Conservation (phyloP, 257 asterid species). For the Euphrasia confusa region DNA sequence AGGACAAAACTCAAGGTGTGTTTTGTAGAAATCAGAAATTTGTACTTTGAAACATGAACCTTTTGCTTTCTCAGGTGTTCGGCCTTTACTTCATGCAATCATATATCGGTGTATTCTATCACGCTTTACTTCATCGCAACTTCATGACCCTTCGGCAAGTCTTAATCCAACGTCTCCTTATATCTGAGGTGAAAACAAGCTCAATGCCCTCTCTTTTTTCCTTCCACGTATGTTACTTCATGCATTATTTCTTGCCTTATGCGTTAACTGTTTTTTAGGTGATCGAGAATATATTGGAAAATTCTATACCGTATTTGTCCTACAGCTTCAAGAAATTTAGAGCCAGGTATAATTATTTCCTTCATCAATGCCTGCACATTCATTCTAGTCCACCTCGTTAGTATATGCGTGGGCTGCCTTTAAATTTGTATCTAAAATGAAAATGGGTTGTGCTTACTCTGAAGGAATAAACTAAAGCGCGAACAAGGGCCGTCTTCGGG, state of each 20-base stretch:
- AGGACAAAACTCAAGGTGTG: too few relatives aligned
- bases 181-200: constrained; percentile 59
- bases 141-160: constrained; percentile 82
- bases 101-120: constrained; percentile 89
- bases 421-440: constrained; percentile 21
- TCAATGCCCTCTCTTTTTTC: background rate
- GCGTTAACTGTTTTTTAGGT: constrained; percentile 45
- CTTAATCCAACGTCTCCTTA: constrained; percentile 75
- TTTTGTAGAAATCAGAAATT: too few relatives aligned
- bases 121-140: constrained; percentile 88
- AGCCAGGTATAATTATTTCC: constrained; percentile 48
- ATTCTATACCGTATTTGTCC: constrained; percentile 75
- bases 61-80: constrained; percentile 57
- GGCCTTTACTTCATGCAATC: constrained; percentile 97
- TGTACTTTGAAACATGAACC: background rate
- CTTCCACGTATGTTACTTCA: constrained; percentile 1
- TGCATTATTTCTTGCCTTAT: background rate
- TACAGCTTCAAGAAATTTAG: constrained; percentile 73
- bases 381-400: background rate
- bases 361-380: constrained; percentile 12
- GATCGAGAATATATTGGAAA: constrained; percentile 78
- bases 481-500: constrained; percentile 43
- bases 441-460: constrained; percentile 22
- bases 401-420: background rate
- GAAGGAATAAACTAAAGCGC: constrained; percentile 63